Percentiles rank a stretch among this genome's conserved stretches.
Conservation (phyloP, 75 land plant species). For the Cryptomeria japonica region DNA sequence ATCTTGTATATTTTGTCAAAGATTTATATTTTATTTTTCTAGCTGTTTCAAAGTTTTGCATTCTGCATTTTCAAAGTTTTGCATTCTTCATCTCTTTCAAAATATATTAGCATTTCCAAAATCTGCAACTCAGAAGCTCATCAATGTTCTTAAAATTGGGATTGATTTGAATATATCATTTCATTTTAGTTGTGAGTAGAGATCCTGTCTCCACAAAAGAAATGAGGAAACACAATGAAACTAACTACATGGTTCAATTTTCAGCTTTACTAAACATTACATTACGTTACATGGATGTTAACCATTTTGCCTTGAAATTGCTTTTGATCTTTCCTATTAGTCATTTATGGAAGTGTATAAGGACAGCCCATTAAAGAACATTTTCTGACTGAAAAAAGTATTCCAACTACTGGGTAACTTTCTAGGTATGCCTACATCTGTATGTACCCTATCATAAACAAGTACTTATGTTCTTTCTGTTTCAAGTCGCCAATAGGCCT, state of each 20-base stretch:
- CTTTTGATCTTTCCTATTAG: too few species aligned
- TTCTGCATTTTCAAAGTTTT: not conserved
- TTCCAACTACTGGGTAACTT: not conserved
- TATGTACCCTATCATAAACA: not conserved
- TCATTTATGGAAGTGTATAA: not conserved
- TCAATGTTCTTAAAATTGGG: not conserved
- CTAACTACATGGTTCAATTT: not conserved
- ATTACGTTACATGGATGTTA: not conserved
- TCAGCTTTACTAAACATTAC: too few species aligned
- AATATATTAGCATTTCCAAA: not conserved
- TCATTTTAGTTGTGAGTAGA: not conserved
- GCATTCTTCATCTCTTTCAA: not conserved
- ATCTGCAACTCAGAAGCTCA: not conserved
- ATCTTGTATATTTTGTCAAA: not conserved
- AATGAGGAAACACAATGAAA: not conserved
- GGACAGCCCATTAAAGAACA: not conserved
- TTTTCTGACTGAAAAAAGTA: not conserved
- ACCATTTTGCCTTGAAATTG: not conserved
- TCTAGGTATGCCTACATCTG: not conserved
- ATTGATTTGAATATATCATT: not conserved
- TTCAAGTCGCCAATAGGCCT: not conserved
- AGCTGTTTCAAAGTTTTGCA: not conserved
- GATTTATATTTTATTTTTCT: not conserved
- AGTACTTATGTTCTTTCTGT: not conserved
- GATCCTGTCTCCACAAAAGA: not conserved